These are phyloP conservation scores for Trametes sp. DNA, from an alignment of 1,284 basidiomycete species.

Conservation along the genomic window DNA sequence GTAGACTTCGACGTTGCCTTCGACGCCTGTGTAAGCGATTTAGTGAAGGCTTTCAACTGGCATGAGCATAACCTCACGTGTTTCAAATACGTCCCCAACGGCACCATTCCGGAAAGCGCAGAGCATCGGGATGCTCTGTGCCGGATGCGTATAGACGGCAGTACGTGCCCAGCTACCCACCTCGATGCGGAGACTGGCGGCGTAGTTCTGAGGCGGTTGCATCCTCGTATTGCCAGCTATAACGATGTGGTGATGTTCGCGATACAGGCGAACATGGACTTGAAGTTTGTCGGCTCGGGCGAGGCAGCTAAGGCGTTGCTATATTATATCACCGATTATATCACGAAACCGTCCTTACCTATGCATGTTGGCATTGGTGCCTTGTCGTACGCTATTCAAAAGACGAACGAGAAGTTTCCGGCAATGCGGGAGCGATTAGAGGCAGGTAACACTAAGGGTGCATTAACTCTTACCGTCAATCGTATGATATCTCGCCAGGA, in stretches of 20 bases:
- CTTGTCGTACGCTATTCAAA: conserved; percentile 1
- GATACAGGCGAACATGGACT: conserved; percentile 40
- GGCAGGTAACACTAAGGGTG: not conserved
- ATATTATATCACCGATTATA: conserved; percentile 44
- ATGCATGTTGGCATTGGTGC: conserved; percentile 16
- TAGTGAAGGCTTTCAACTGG: conserved; percentile 23
- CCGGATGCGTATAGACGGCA: conserved; percentile 4
- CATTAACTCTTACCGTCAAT: not conserved
- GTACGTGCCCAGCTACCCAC: not conserved
- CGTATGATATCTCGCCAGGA: conserved; percentile 9
- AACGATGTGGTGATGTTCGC: conserved; percentile 33
- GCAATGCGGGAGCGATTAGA: too few species aligned
- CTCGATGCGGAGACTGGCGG: conserved; percentile 23
- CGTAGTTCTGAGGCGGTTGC: conserved; percentile 29
- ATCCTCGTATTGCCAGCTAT: conserved; percentile 36
- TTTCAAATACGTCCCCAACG: conserved; percentile 21
- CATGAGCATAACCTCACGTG: conserved; percentile 28
- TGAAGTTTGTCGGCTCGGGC: conserved; percentile 41
- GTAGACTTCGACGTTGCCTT: not conserved
- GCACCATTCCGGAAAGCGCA: not conserved
- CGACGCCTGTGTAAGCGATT: not conserved
- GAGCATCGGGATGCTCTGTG: not conserved
- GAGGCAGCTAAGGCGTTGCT: conserved; percentile 39
- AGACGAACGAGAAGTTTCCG: not conserved
- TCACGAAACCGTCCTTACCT: conserved; percentile 35